Evolutionary conservation across 139 green algal genomes (phyloP).

Genomic region (Nannochloris sp.): DNA sequence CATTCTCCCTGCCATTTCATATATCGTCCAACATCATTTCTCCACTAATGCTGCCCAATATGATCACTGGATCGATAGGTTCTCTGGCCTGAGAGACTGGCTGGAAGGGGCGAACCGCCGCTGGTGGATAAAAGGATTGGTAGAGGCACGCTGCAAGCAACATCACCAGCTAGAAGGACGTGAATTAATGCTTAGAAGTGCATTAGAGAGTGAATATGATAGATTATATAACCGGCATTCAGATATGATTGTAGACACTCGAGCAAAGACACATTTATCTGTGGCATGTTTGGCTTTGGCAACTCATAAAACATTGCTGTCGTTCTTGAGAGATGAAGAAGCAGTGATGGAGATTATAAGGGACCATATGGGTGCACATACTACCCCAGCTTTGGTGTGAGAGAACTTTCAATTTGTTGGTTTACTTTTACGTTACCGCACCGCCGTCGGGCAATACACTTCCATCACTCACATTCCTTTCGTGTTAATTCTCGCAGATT

Average conservation of each 20-base stretch:
- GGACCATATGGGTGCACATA: constrained; percentile 35
- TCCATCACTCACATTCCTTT: not conserved
- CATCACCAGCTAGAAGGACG: not conserved
- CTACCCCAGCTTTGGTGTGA: constrained; percentile 6
- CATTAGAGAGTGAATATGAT: constrained; percentile 12
- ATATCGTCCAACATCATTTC: no score
- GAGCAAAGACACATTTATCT: constrained; percentile 23
- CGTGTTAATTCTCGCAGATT: not conserved
- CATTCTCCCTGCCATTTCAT: no score
- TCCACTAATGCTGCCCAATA: no score
- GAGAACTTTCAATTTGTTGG: not conserved
- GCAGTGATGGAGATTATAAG: constrained; percentile 23
- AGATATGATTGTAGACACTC: constrained; percentile 7
- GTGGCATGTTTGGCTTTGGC: constrained; percentile 22
- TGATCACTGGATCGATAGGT: constrained; percentile 22
- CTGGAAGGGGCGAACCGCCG: constrained; percentile 20
- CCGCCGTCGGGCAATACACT: no score
- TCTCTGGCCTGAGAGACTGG: constrained; percentile 9
- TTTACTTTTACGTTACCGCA: not conserved
- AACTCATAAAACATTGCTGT: constrained; percentile 15
- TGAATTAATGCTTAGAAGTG: not conserved
- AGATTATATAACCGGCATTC: constrained; percentile 11
- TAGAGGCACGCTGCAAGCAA: constrained; percentile 14
- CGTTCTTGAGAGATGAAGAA: constrained; percentile 28
- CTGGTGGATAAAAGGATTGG: constrained; percentile 21